Conservation (phyloP, 1,284 basidiomycete genomes). For the Tilletia horrida region DNA sequence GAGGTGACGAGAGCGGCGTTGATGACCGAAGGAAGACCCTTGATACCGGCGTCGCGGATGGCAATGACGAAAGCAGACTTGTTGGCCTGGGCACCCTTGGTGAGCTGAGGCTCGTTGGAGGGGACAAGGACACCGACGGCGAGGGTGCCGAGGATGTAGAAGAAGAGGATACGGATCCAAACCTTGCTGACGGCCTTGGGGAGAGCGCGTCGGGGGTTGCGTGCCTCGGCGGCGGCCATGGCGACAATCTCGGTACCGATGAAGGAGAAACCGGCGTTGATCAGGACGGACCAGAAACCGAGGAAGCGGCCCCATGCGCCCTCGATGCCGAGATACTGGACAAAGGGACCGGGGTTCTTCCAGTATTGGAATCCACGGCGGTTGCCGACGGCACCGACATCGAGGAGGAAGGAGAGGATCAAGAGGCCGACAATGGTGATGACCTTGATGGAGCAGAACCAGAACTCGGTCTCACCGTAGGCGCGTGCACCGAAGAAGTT, state of each 20-base stretch:
- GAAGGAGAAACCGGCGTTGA: conserved; percentile 74
- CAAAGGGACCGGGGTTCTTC: conserved; percentile 57
- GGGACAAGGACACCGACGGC: conserved; percentile 48
- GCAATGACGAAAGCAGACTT: conserved; percentile 57
- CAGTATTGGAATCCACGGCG: conserved; percentile 47
- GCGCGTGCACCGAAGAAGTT: conserved; percentile 66
- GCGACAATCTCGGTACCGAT: conserved; percentile 80
- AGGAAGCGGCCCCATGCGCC: conserved; percentile 64
- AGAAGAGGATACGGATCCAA: conserved; percentile 32
- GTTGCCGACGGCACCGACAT: conserved; percentile 43
- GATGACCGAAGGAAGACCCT: conserved; percentile 60
- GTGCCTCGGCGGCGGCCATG: conserved; percentile 69
- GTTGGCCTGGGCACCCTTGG: conserved; percentile 32
- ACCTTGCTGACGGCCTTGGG: conserved; percentile 44
- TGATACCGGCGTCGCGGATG: conserved; percentile 53
- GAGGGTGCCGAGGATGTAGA: conserved; percentile 58
- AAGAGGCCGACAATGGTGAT: conserved; percentile 50
- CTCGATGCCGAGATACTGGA: conserved; percentile 46
- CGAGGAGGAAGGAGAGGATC: conserved; percentile 46
- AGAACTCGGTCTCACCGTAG: conserved; percentile 57
- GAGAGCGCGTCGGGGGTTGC: conserved; percentile 55
- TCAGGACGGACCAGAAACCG: conserved; percentile 53
- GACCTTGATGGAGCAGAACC: conserved; percentile 55
- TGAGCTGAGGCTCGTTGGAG: conserved; percentile 34
- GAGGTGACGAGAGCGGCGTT: conserved; percentile 75